phyloP scores from a whole-genome alignment of 176 grass and related monocot species.

The Melocanna baccifera region DNA sequence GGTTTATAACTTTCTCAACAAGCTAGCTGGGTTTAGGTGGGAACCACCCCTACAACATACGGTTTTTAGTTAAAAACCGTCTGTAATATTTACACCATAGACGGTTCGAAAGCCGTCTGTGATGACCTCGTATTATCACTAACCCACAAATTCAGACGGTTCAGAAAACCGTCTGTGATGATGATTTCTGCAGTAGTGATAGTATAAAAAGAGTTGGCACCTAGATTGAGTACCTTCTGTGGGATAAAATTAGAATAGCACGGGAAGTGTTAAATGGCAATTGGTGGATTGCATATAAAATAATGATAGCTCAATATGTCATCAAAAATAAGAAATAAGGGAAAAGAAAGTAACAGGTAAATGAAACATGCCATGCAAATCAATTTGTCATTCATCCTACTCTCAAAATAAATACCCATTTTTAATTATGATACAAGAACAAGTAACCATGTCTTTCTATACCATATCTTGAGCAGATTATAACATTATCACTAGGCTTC shows the following conservation, averaged over 20 bases:
- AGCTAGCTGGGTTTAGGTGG: too few relatives aligned
- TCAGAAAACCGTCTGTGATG: too few relatives aligned
- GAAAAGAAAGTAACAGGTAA: background rate
- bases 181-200: too few relatives aligned
- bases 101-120: too few relatives aligned
- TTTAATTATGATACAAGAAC: background rate
- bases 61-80: too few relatives aligned
- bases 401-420: background rate
- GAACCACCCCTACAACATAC: too few relatives aligned
- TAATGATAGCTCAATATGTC: background rate
- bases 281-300: background rate
- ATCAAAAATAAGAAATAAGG: background rate
- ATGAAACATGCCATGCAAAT: background rate
- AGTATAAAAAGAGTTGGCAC: background rate
- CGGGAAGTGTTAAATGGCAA: background rate
- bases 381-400: background rate
- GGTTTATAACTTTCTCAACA: too few relatives aligned
- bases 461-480: conserved; percentile 43
- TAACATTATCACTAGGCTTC: conserved; percentile 82
- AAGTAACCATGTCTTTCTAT: conserved; percentile 3
- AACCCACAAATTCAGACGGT: too few relatives aligned
- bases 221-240: background rate
- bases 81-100: too few relatives aligned
- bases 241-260: background rate
- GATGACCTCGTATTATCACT: too few relatives aligned